phyloP scores from a whole-genome alignment of 2,329 filamentous ascomycete species.

The Aspergillus versicolor region DNA sequence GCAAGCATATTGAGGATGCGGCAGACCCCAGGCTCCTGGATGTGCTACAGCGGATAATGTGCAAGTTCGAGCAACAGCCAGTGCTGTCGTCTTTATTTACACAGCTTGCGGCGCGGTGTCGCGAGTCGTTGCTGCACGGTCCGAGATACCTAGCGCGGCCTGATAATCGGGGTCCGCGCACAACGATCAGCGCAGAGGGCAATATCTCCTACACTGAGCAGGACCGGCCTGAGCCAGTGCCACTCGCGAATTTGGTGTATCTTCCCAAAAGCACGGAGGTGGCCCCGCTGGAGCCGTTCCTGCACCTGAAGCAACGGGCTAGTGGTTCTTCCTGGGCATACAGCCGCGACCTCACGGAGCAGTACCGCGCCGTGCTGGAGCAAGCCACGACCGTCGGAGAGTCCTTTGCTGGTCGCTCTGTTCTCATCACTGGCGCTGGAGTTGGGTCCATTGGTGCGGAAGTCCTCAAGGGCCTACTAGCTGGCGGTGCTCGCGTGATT shows the following conservation, averaged over 20 bases:
- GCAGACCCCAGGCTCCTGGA: too few species aligned
- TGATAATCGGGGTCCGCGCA: neutral
- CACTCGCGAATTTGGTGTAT: constrained; percentile 34
- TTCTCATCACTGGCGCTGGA: constrained; percentile 96
- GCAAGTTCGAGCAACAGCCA: too few species aligned
- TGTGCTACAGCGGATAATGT: too few species aligned
- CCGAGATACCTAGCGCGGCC: neutral
- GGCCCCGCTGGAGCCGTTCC: constrained; percentile 53
- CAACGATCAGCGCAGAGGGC: neutral
- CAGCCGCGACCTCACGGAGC: constrained; percentile 94
- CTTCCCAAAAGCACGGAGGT: neutral
- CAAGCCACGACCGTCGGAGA: neutral
- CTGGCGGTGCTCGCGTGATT: constrained; percentile 91
- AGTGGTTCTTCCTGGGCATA: constrained; percentile 82
- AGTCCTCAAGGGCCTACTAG: constrained; percentile 91
- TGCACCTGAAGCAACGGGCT: constrained; percentile 93
- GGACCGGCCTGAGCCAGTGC: constrained; percentile 60
- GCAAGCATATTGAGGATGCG: too few species aligned
- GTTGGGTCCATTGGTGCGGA: constrained; percentile 97
- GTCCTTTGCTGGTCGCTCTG: constrained; percentile 73
- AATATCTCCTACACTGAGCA: neutral
- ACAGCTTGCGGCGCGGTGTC: neutral
- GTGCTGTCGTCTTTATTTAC: neutral
- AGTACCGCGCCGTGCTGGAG: constrained; percentile 89
- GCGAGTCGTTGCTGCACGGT: neutral